A percentile compares a stretch with the other conserved stretches of the same genome.
phyloP scores from a whole-genome alignment of 192 early-diverging fungal genomes.

The Phycomyces blakesleeanus region DNA sequence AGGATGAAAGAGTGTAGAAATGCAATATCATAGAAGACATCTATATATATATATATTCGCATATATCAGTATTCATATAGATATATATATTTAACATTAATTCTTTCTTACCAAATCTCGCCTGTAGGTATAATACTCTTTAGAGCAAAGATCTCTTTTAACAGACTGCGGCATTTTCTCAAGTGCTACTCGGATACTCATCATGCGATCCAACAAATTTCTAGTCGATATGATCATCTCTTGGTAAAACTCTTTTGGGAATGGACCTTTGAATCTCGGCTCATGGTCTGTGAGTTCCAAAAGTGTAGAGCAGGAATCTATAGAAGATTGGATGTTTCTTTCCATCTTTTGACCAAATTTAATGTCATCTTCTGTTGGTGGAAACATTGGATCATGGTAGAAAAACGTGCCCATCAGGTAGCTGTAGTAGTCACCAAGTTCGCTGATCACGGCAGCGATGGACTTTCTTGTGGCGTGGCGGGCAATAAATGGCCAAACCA shows the following conservation, averaged over 20 bases:
- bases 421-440: constrained; percentile 61
- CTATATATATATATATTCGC: no score
- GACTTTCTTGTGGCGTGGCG: constrained; percentile 62
- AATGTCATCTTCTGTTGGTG: constrained; percentile 16
- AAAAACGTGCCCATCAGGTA: constrained; percentile 63
- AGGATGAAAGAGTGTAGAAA: constrained; percentile 69
- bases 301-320: constrained; percentile 36
- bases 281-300: constrained; percentile 63
- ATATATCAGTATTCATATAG: no score
- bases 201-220: constrained; percentile 66
- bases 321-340: constrained; percentile 20
- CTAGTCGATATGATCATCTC: constrained; percentile 61
- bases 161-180: constrained; percentile 39
- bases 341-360: constrained; percentile 22
- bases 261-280: constrained; percentile 69
- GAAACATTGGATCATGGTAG: constrained; percentile 44
- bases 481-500: constrained; percentile 71
- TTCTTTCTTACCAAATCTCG: constrained; percentile 52
- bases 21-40: constrained; percentile 61
- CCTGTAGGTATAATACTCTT: constrained; percentile 36
- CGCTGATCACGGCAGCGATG: constrained; percentile 36
- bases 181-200: constrained; percentile 55
- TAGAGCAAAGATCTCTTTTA: constrained; percentile 31
- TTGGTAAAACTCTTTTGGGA: constrained; percentile 60
- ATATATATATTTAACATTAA: no score